Base-by-base conservation (phyloP, 2,329 filamentous ascomycete genomes). In the Didymella sp. region DNA sequence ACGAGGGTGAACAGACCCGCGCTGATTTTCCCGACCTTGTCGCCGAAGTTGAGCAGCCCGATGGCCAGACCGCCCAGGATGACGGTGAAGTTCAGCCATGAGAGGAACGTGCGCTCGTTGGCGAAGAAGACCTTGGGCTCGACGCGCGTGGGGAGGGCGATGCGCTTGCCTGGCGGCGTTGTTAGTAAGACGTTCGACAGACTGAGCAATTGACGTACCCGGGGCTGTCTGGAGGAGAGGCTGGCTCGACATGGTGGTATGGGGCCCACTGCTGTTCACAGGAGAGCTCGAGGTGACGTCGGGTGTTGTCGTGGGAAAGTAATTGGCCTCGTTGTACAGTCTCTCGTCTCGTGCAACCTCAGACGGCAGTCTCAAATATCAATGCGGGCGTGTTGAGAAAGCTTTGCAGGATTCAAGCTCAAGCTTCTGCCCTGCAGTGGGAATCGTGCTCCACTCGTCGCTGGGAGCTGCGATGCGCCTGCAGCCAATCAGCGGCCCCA, bases 91-190 rank as follows among this genome's bases (percentile, higher is more conserved):
- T 99, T 99, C 74, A 99, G 91, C 95, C 95, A 99, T 79, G 92
- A 96, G 73, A 99, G 88, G 78, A 99, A 99, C 62, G 95, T 99
- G 63, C 95, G 92, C 82, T 99, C 95, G 84, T 99, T 99, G 80
- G 95, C 95, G 84, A 99, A 99, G 87, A 98, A 99, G 83, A 99
- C 95, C 81, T 99, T 99, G 71, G 95, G 95, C 80, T 99, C 95
- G 79, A 99, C 94, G 68, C 95, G 92, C 59, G 94, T 97, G 56
- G 95, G 95, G 64, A 99, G 91, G 72, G 95, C 94, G 76, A 99
- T 98, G 76, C 94, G 92, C 83, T 99, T 99, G 85, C 94, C 94
- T 96, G 70, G 22, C 28, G 6, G 12, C n/a, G 2, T 3, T 17
- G n/a, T 53, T 56, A 51, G 49, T 13, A 24, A 5, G n/a, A 8